These are phyloP conservation scores for Nepenthes mirabilis DNA, from an alignment of 148 eudicot species.

Conservation along the genomic window DNA sequence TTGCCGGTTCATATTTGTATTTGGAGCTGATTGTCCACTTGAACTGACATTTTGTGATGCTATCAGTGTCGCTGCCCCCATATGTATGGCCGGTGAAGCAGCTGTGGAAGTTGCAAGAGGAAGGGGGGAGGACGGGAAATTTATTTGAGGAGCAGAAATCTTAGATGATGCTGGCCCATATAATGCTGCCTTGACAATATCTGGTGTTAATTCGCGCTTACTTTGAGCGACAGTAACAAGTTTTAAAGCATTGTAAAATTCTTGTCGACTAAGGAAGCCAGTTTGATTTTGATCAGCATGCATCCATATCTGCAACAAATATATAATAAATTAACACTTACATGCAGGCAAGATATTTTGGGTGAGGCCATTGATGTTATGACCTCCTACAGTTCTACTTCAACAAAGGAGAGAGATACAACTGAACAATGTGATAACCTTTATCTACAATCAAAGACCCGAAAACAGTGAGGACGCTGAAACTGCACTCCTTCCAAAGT, in stretches of 20 bases:
- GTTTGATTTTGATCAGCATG: constrained; percentile 74
- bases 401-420: not conserved
- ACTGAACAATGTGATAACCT: too few relatives aligned
- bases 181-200: constrained; percentile 94
- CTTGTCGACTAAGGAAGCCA: constrained; percentile 80
- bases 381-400: not conserved
- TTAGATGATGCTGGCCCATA: constrained; percentile 89
- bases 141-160: constrained; percentile 93
- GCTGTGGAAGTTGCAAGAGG: constrained; percentile 35
- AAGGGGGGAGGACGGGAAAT: constrained; percentile 37
- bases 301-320: constrained; percentile 77
- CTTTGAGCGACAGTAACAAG: constrained; percentile 95
- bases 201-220: constrained; percentile 90
- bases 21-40: constrained; percentile 54
- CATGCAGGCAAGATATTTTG: too few relatives aligned
- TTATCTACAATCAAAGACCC: too few relatives aligned
- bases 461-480: too few relatives aligned
- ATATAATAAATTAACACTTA: not conserved
- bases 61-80: constrained; percentile 33
- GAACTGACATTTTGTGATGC: constrained; percentile 44
- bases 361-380: not conserved
- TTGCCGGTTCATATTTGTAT: constrained; percentile 40
- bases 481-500: too few relatives aligned
- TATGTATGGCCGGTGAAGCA: constrained; percentile 36
- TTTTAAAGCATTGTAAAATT: constrained; percentile 87